Evolutionary conservation across 257 asterid species (phyloP), one percentile per base, ranked within the genome.

Genomic region (Solanum appendiculatum): DNA sequence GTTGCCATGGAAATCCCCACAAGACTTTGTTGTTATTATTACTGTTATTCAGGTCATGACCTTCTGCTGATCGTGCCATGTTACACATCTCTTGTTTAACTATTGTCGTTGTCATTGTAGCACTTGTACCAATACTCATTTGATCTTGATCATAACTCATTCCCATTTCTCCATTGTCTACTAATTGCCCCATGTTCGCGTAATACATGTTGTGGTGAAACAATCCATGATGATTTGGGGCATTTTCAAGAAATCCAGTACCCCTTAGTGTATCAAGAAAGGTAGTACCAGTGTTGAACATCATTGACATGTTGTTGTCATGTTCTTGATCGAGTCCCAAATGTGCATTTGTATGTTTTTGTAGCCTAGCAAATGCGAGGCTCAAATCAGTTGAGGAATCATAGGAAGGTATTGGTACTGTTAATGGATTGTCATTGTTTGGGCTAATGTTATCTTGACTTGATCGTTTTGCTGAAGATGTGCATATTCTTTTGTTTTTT

Each of bases 1-100:
- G 42, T 31, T 69, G 93, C 99, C 98, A 95, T 25, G 99, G 98
- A 81, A 93, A 92, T 9, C 98, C 98, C 98, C 96, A 93, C 33
- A 95, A 90, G 4, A 90, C 89, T 83, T 91, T 91, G 16, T 7
- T 29, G 36, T 85, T 27, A 16, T 5, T 64, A 6, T 25, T 64
- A 23, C 2, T 66, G 18, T 66, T 27, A 64, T 66, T 66, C 73
- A 13, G 74, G 18, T 66, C 87, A 20, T 60, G 69, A 60, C 87
- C 91, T 27, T 83, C 87, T 6, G 88, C 89, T 3, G 90, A 92
- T 70, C 93, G 85, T 5, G 88, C 90, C 37, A 44, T 16, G 73
- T 84, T 85, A 90, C 91, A 66, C 86, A 91, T 87, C 84, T 96
- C 98, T 56, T 96, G 98, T 88, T 95, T 95, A 92, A 94, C 94